Conservation (phyloP, 2,329 filamentous ascomycete genomes). For the Scytalidium sp. region DNA sequence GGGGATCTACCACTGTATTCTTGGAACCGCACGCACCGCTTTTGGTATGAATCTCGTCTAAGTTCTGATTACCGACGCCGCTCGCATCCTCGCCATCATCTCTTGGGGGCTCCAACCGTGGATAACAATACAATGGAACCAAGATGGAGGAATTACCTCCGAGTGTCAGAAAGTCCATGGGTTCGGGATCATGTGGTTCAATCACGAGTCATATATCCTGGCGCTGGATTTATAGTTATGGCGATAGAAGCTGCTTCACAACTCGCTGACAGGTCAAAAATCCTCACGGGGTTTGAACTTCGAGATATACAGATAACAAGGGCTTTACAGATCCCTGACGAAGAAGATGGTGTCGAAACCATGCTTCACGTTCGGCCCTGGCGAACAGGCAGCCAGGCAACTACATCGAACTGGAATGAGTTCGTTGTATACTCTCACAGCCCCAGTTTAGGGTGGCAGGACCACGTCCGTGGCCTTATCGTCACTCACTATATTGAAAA, state of each 20-base stretch:
- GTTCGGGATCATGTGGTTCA: constrained; percentile 34
- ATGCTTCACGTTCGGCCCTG: constrained; percentile 40
- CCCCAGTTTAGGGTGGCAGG: neutral
- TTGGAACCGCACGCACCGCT: neutral
- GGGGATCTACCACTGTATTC: neutral
- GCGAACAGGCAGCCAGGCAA: constrained; percentile 34
- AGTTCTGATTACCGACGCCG: constrained; percentile 18
- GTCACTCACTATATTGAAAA: neutral
- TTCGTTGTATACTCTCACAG: constrained; percentile 31
- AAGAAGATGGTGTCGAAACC: constrained; percentile 36
- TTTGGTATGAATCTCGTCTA: neutral
- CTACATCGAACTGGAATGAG: constrained; percentile 45
- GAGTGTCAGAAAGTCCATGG: constrained; percentile 31
- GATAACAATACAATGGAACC: constrained; percentile 15
- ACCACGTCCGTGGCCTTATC: neutral
- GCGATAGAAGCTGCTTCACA: constrained; percentile 21
- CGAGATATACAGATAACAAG: constrained; percentile 40
- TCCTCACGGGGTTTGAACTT: constrained; percentile 15
- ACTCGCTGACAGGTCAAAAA: neutral
- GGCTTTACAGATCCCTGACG: constrained; percentile 42
- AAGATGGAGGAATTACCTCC: constrained; percentile 26
- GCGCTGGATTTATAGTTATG: constrained; percentile 25
- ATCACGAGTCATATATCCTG: constrained; percentile 20
- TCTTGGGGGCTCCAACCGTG: constrained; percentile 36
- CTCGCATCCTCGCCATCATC: constrained; percentile 42